These are phyloP conservation scores for Chaetoceros tenuissimus DNA, from an alignment of 108 stramenopile species.

Conservation along the genomic window DNA sequence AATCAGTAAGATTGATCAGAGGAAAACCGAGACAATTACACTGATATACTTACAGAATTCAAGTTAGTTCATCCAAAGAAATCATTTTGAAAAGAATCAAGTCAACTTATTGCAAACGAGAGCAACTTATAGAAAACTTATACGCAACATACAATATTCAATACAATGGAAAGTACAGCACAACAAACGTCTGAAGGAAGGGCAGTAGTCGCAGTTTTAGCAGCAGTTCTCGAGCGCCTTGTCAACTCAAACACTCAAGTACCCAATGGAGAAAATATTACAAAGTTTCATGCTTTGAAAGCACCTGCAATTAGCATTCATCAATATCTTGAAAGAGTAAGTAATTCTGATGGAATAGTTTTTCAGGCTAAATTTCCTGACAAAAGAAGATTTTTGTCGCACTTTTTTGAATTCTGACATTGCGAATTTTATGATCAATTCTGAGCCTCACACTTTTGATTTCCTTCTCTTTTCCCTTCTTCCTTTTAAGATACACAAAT, in stretches of 20 bases:
- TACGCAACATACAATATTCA: not conserved
- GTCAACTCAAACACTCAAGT: conserved; percentile 53
- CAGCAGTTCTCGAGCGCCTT: conserved; percentile 77
- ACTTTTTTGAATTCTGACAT: not conserved
- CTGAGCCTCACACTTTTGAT: conserved; percentile 3
- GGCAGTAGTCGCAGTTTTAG: conserved; percentile 65
- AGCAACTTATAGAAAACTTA: no score
- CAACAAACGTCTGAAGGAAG: conserved; percentile 62
- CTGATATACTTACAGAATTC: no score
- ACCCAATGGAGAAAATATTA: conserved; percentile 60
- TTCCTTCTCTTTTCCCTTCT: not conserved
- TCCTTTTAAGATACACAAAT: conserved; percentile 73
- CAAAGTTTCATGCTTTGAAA: conserved; percentile 93
- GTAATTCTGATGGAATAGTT: conserved; percentile 4
- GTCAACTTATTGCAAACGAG: no score
- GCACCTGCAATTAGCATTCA: conserved; percentile 87
- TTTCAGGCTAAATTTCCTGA: not conserved
- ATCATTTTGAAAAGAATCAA: no score
- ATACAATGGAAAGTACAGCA: conserved; percentile 60
- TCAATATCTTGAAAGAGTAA: conserved; percentile 88
- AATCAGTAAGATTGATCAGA: no score
- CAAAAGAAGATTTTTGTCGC: not conserved
- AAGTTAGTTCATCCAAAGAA: no score
- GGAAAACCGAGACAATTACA: no score
- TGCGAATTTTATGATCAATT: not conserved